phyloP scores from a whole-genome alignment of 805 yeast species.

The Schwanniomyces occidentalis region DNA sequence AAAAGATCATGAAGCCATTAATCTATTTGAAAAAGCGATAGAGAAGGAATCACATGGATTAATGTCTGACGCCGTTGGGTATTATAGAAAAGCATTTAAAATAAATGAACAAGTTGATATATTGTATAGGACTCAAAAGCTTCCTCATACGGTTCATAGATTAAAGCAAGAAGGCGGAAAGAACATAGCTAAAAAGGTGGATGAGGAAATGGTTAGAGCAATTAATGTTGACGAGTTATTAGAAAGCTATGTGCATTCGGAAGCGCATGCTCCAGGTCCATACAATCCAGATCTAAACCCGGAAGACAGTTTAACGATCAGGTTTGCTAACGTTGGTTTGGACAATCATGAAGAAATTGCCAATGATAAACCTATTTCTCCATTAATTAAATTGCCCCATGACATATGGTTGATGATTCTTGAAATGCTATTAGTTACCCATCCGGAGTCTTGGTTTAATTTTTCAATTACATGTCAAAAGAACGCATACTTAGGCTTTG shows the following conservation, averaged over 20 bases:
- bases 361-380: conserved; percentile 31
- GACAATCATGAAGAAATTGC: conserved; percentile 18
- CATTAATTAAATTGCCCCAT: conserved; percentile 44
- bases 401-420: conserved; percentile 59
- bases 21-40: conserved; percentile 67
- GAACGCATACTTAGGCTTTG: conserved; percentile 59
- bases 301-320: conserved; percentile 21
- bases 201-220: conserved; percentile 35
- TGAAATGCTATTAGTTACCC: conserved; percentile 43
- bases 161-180: conserved; percentile 25
- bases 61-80: conserved; percentile 78
- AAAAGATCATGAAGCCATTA: conserved; percentile 49
- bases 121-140: conserved; percentile 58
- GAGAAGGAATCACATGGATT: conserved; percentile 71
- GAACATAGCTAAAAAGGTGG: conserved; percentile 29
- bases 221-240: conserved; percentile 45
- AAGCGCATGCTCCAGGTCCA: conserved; percentile 27
- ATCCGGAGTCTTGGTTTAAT: conserved; percentile 66
- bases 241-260: conserved; percentile 31
- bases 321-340: conserved; percentile 25
- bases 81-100: conserved; percentile 70
- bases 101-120: conserved; percentile 62
- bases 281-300: conserved; percentile 7
- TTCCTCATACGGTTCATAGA: conserved; percentile 40
- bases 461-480: conserved; percentile 60